A percentile compares a stretch with the other conserved stretches of the same genome.
These are phyloP conservation scores for Leishmania tropica DNA, from an alignment of 208 protist genomes.

Conservation along the genomic window DNA sequence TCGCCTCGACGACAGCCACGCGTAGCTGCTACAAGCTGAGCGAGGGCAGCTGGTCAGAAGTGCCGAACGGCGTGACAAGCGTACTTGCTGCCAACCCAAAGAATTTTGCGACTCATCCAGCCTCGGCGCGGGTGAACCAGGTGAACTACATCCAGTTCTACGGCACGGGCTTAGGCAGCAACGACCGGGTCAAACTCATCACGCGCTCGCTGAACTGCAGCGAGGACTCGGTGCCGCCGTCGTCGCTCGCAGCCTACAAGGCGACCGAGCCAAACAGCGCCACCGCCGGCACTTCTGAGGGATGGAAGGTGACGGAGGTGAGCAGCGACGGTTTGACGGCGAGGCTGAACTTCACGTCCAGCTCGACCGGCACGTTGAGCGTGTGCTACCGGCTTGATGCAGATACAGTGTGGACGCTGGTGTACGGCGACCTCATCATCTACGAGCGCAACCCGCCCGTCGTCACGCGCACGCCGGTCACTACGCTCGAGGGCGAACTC, in stretches of 20 bases:
- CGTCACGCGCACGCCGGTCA: constrained; percentile 56
- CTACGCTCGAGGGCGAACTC: constrained; percentile 73
- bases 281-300: constrained; percentile 24
- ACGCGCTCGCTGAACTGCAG: constrained; percentile 60
- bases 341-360: constrained; percentile 67
- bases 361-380: constrained; percentile 57
- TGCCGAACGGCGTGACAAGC: constrained; percentile 49
- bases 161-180: constrained; percentile 51
- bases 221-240: constrained; percentile 57
- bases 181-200: constrained; percentile 84
- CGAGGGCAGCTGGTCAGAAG: constrained; percentile 68
- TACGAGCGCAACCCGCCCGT: constrained; percentile 48
- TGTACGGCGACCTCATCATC: constrained; percentile 80
- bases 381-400: constrained; percentile 83
- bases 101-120: constrained; percentile 58
- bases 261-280: constrained; percentile 19
- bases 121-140: constrained; percentile 42
- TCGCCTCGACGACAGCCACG: constrained; percentile 30
- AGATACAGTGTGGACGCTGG: constrained; percentile 89
- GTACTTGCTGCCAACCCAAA: constrained; percentile 81
- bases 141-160: constrained; percentile 65
- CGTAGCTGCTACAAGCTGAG: constrained; percentile 71
- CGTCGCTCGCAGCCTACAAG: constrained; percentile 51
- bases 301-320: constrained; percentile 56
- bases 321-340: constrained; percentile 40